These are phyloP conservation scores for Tothia fuscella DNA, from an alignment of 2,329 filamentous ascomycete genomes.

Conservation along the genomic window DNA sequence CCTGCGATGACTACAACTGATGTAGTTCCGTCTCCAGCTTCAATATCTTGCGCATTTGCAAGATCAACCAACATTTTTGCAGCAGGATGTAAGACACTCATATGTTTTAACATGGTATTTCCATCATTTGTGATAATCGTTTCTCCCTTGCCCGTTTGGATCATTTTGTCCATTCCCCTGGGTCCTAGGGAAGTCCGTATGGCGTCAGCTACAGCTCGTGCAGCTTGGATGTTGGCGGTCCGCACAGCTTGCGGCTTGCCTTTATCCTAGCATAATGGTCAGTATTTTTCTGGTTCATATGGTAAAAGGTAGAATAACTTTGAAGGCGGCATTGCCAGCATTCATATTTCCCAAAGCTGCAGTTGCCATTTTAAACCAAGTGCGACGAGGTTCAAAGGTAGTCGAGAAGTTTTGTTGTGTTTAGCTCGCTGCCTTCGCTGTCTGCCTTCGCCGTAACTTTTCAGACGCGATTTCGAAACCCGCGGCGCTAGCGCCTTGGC, in stretches of 20 bases:
- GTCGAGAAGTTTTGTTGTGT: too few relatives aligned
- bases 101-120: conserved; percentile 97
- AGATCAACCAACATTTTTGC: conserved; percentile 98
- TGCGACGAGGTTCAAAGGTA: neutral
- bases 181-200: conserved; percentile 94
- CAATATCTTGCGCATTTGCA: conserved; percentile 92
- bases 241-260: conserved; percentile 98
- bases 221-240: conserved; percentile 92
- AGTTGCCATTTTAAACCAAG: neutral
- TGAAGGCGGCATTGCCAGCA: conserved; percentile 52
- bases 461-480: too few relatives aligned
- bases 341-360: neutral
- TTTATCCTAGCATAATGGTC: conserved; percentile 51
- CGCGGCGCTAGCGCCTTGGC: too few relatives aligned
- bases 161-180: conserved; percentile 99
- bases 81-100: conserved; percentile 98
- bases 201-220: conserved; percentile 94
- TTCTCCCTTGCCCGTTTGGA: conserved; percentile 89
- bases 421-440: too few relatives aligned
- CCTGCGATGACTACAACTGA: conserved; percentile 97
- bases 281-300: conserved; percentile 19
- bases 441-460: too few relatives aligned
- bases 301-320: conserved; percentile 29
- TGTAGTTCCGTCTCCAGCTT: conserved; percentile 95
- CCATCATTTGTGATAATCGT: conserved; percentile 99